Evolutionary conservation across 2,329 filamentous ascomycete genomes (phyloP).

Genomic region (Verticillium dahliae): DNA sequence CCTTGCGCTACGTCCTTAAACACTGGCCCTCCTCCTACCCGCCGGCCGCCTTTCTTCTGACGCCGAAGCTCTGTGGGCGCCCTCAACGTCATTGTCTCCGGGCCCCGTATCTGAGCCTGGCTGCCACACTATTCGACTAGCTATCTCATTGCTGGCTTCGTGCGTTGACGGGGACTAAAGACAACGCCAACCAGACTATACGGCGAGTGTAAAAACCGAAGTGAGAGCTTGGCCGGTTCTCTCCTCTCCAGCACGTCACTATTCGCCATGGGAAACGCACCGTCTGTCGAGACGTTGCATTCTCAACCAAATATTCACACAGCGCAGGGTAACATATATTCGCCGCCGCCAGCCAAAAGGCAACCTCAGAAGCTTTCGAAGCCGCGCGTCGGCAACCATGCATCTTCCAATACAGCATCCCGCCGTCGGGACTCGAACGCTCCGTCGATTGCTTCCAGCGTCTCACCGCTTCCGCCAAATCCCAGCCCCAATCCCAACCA

Average conservation of each 20-base stretch:
- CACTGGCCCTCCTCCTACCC: not conserved
- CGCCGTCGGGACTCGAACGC: slow-evolving; percentile 23
- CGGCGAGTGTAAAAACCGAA: too few relatives aligned
- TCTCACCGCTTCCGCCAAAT: slow-evolving; percentile 8
- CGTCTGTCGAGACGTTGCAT: slow-evolving; percentile 36
- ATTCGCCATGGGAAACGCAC: slow-evolving; percentile 42
- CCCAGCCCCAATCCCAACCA: slow-evolving; percentile 5
- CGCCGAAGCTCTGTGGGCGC: not conserved
- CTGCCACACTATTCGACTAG: not conserved
- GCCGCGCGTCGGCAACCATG: slow-evolving; percentile 34
- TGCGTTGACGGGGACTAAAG: not conserved
- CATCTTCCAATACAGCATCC: slow-evolving; percentile 12
- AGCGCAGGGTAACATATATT: not conserved
- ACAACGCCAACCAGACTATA: not conserved
- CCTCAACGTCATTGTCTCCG: not conserved
- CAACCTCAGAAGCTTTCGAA: slow-evolving; percentile 45
- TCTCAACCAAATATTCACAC: not conserved
- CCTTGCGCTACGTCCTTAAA: slow-evolving; percentile 20
- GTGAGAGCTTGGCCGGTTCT: not conserved
- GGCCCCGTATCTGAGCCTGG: not conserved
- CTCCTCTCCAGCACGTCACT: slow-evolving; percentile 6
- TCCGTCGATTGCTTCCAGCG: slow-evolving; percentile 20
- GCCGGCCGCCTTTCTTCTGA: not conserved
- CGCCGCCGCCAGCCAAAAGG: slow-evolving; percentile 16
- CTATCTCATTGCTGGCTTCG: not conserved